These are phyloP conservation scores for Luffa aegyptiaca DNA, from an alignment of 306 rosid genomes.

Conservation along the genomic window DNA sequence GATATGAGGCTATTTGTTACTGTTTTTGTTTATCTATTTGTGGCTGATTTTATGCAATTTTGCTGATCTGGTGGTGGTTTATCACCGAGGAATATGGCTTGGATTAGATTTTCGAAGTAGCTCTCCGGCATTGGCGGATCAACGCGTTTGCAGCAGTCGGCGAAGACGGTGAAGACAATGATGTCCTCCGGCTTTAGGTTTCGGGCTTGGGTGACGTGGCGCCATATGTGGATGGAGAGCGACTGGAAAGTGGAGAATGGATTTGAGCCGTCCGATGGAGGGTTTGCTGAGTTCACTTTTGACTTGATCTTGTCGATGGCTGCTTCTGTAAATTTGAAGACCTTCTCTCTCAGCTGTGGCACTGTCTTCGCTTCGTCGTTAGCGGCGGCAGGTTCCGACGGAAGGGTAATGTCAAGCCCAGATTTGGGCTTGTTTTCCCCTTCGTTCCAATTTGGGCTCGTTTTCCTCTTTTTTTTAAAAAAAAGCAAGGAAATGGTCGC, in stretches of 20 bases:
- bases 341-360: constrained; percentile 44
- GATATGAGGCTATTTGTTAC: no score
- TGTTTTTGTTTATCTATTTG: no score
- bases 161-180: constrained; percentile 92
- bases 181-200: constrained; percentile 69
- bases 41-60: no score
- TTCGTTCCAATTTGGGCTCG: no score
- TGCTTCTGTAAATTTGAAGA: constrained; percentile 76
- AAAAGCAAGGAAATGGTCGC: no score
- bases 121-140: constrained; percentile 80
- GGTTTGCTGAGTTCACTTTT: constrained; percentile 25
- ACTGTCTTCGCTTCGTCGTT: constrained; percentile 24
- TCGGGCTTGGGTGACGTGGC: constrained; percentile 71
- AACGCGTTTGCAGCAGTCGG: constrained; percentile 72
- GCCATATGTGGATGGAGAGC: constrained; percentile 80
- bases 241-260: constrained; percentile 91
- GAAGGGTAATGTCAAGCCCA: constrained; percentile 60
- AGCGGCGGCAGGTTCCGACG: constrained; percentile 20
- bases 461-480: no score
- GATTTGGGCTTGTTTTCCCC: no score
- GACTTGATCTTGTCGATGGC: constrained; percentile 74
- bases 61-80: no score
- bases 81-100: constrained; percentile 72
- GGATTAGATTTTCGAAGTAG: constrained; percentile 87
- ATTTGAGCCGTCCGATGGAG: constrained; percentile 46